Evolutionary conservation across 768 basidiomycete species (phyloP).

Genomic region (Pilatotrama ljubarskyi): DNA sequence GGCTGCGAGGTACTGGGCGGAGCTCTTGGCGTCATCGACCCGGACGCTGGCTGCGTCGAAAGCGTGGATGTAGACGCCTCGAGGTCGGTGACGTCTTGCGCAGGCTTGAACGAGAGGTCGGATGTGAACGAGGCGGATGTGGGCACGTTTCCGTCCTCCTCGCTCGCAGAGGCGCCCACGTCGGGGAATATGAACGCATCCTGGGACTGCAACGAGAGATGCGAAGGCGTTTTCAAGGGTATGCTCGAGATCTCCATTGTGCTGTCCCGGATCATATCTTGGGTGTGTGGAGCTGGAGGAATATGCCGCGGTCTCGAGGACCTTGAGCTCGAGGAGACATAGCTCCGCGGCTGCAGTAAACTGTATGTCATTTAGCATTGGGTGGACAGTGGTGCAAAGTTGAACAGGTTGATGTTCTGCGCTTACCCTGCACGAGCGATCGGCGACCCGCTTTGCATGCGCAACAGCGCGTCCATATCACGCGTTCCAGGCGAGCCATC

Average conservation of each 20-base stretch:
- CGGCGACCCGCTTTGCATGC: slow-evolving; percentile 14
- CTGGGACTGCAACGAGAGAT: slow-evolving; percentile 23
- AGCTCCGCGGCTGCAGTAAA: slow-evolving; percentile 57
- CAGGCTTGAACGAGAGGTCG: slow-evolving; percentile 19
- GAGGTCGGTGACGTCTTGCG: slow-evolving; percentile 22
- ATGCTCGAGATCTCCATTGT: slow-evolving; percentile 65
- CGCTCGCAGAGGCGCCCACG: slow-evolving; percentile 7
- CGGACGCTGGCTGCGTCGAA: slow-evolving; percentile 16
- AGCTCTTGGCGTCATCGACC: slow-evolving; percentile 23
- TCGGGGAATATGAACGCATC: slow-evolving; percentile 44
- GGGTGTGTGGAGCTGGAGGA: slow-evolving; percentile 47
- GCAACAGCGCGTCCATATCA: slow-evolving; percentile 15
- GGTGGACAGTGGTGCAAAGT: background rate
- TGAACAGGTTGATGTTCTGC: background rate
- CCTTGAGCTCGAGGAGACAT: slow-evolving; percentile 33
- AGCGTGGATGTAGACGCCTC: slow-evolving; percentile 25
- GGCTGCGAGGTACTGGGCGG: slow-evolving; percentile 18
- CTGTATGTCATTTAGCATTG: slow-evolving; percentile 33
- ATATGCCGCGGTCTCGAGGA: slow-evolving; percentile 22
- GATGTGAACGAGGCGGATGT: slow-evolving; percentile 15
- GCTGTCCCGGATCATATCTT: slow-evolving; percentile 61
- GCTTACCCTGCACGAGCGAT: slow-evolving; percentile 14
- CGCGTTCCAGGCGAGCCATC: slow-evolving; percentile 8
- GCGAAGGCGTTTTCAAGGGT: slow-evolving; percentile 32
- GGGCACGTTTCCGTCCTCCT: slow-evolving; percentile 7